Evolutionary conservation across 805 yeast genomes (phyloP).

Genomic region (Barnettozyma pratensis): DNA sequence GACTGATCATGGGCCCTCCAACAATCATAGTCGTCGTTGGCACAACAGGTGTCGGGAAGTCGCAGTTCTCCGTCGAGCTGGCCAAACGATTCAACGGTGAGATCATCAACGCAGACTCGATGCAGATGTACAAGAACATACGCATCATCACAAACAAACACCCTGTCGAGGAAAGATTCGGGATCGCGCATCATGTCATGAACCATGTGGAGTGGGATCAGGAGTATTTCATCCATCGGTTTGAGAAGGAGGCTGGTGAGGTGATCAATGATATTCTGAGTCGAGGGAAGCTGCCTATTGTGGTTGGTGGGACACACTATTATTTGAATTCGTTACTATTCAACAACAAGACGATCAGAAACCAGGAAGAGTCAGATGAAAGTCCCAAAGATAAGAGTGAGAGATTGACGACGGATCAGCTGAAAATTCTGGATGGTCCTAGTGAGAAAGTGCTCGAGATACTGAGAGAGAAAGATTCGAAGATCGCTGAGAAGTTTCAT

Average conservation of each 20-base stretch:
- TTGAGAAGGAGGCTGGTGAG: slow-evolving; percentile 62
- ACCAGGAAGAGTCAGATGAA: slow-evolving; percentile 9
- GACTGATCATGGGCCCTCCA: slow-evolving; percentile 16
- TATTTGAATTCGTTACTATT: slow-evolving; percentile 77
- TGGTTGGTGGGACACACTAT: slow-evolving; percentile 96
- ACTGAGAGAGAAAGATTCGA: slow-evolving; percentile 58
- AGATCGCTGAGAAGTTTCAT: slow-evolving; percentile 75
- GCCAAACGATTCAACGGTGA: slow-evolving; percentile 81
- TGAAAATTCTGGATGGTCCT: slow-evolving; percentile 48
- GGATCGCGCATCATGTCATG: slow-evolving; percentile 81
- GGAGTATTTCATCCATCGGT: slow-evolving; percentile 76
- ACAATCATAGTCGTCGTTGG: slow-evolving; percentile 71
- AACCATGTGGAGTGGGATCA: slow-evolving; percentile 78
- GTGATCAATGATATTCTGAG: slow-evolving; percentile 59
- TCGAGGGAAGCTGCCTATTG: slow-evolving; percentile 72
- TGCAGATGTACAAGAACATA: slow-evolving; percentile 81
- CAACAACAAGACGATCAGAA: slow-evolving; percentile 57
- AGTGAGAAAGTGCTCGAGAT: slow-evolving; percentile 43
- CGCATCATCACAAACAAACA: slow-evolving; percentile 89
- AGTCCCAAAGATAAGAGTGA: slow-evolving; percentile 1
- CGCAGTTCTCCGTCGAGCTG: slow-evolving; percentile 74
- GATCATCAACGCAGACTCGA: slow-evolving; percentile 91
- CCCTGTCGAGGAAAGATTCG: slow-evolving; percentile 70
- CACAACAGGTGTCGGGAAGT: slow-evolving; percentile 96
- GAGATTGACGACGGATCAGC: slow-evolving; percentile 29